Conservation (phyloP, 1,284 basidiomycete species). For the Agaricales sp. region DNA sequence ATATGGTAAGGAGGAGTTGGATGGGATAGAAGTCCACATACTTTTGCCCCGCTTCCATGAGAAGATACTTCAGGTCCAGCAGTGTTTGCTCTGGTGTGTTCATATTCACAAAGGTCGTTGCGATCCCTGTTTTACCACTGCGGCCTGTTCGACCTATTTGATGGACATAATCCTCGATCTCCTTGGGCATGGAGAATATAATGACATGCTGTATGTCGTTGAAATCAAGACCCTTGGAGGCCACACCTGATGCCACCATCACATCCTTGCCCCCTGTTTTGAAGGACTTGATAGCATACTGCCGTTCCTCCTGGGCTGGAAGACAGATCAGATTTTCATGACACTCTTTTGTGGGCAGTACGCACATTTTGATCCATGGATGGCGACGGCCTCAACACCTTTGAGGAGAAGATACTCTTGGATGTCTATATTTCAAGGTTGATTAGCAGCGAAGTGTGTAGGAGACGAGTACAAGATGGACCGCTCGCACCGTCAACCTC, state of each 20-base stretch:
- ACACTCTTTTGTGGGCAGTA: slow-evolving; percentile 1
- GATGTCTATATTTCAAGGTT: slow-evolving; percentile 57
- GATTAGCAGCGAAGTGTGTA: too few relatives aligned
- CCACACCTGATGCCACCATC: slow-evolving; percentile 97
- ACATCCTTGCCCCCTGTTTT: slow-evolving; percentile 96
- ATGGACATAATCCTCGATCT: slow-evolving; percentile 98
- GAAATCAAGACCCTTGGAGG: slow-evolving; percentile 97
- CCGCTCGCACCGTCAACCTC: slow-evolving; percentile 84
- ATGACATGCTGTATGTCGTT: slow-evolving; percentile 97
- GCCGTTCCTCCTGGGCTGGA: slow-evolving; percentile 93
- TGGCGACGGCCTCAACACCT: slow-evolving; percentile 96
- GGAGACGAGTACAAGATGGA: slow-evolving; percentile 2
- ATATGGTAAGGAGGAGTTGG: slow-evolving; percentile 2
- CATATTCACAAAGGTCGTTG: slow-evolving; percentile 99
- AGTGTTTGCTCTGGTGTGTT: slow-evolving; percentile 93
- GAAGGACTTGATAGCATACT: slow-evolving; percentile 97
- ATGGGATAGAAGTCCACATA: slow-evolving; percentile 23
- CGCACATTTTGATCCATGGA: slow-evolving; percentile 94
- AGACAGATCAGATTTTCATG: slow-evolving; percentile 7
- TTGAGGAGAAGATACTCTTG: slow-evolving; percentile 96
- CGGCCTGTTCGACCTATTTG: slow-evolving; percentile 98
- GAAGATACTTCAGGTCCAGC: slow-evolving; percentile 91
- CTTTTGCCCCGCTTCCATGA: slow-evolving; percentile 98
- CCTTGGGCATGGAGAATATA: slow-evolving; percentile 98
- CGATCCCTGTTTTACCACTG: slow-evolving; percentile 96